Evolutionary conservation across 768 basidiomycete species (phyloP).

Genomic region (Neoboletus subvelutipes): DNA sequence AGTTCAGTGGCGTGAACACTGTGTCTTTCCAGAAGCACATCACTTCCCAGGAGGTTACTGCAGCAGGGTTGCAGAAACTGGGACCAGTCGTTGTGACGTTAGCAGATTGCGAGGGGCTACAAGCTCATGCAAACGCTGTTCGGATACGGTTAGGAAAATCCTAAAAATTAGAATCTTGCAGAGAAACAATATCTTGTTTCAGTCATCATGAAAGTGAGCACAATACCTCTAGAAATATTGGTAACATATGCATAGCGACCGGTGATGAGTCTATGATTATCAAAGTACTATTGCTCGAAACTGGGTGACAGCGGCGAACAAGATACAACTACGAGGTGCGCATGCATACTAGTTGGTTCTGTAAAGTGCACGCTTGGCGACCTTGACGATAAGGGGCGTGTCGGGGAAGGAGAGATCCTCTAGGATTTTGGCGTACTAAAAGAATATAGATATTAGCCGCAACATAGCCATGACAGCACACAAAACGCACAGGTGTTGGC

Average conservation of each 20-base stretch:
- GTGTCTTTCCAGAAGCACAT: slow-evolving; percentile 98
- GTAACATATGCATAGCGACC: slow-evolving; percentile 11
- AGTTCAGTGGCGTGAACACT: slow-evolving; percentile 98
- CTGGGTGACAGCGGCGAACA: slow-evolving; percentile 11
- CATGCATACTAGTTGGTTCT: slow-evolving; percentile 63
- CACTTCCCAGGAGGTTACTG: slow-evolving; percentile 91
- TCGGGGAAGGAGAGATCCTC: slow-evolving; percentile 95
- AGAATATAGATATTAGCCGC: slow-evolving; percentile 11
- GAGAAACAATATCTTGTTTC: not conserved
- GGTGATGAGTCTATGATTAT: slow-evolving; percentile 21
- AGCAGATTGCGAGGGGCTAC: slow-evolving; percentile 92
- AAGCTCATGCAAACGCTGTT: slow-evolving; percentile 96
- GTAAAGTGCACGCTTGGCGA: slow-evolving; percentile 91
- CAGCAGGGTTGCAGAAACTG: slow-evolving; percentile 68
- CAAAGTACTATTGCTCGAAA: slow-evolving; percentile 17
- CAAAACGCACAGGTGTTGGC: slow-evolving; percentile 81
- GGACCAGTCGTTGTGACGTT: slow-evolving; percentile 88
- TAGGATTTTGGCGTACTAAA: slow-evolving; percentile 85
- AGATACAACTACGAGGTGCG: slow-evolving; percentile 10
- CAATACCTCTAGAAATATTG: slow-evolving; percentile 12
- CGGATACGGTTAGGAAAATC: slow-evolving; percentile 62
- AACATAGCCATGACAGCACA: slow-evolving; percentile 6
- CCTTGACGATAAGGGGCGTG: slow-evolving; percentile 86
- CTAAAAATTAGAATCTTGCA: slow-evolving; percentile 3
- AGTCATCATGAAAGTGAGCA: not conserved